Evolutionary conservation across 176 grass and related monocot genomes (phyloP), one percentile per base, ranked within the genome.

Genomic region (Themeda triandra): DNA sequence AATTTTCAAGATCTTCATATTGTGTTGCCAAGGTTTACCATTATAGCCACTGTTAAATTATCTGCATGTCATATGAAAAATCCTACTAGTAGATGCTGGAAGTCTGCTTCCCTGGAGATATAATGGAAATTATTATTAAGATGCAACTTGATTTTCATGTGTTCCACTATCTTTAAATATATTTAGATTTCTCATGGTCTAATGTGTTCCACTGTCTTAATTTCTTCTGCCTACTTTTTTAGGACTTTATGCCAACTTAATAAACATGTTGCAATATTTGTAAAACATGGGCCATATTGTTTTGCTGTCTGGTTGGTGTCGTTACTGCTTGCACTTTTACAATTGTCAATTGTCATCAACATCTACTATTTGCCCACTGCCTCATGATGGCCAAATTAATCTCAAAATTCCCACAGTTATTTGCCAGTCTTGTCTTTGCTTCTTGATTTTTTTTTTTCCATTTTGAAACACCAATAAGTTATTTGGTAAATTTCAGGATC

Each of bases 401-500:
- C 18, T 33, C 35, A 60, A 58, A 65, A 62, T 49, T 53, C 51
- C 5, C 23, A 72, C 46, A 35, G 23, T 31, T 83, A 25, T 86
- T 36, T 71, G 31, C 6, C 36, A 75, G 49, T 39, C 77, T 72
- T 23, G 31, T 70, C 64, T 76, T 69, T 63, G 30, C 17, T 60
- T 82, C 32, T 77, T 21, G 68, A 13, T 72, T 6, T 76, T 77
- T 35, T 6, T 33, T 35, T 59, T n/a, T n/a, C 62, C 32, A 2
- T 63, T 75, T 48, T 18, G 2, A 83, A 77, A 67, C 66, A 62
- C 7, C 3, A 81, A 6, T 28, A 73, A 75, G 30, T 51, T 64
- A 21, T 80, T 80, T 80, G 18, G 46, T 42, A 32, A 49, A 87
- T 76, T 89, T 77, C 91, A 99, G 97, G 93, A 75, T 46, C 71